Base-by-base conservation (phyloP, 805 yeast genomes). In the Metschnikowia arizonensis region DNA sequence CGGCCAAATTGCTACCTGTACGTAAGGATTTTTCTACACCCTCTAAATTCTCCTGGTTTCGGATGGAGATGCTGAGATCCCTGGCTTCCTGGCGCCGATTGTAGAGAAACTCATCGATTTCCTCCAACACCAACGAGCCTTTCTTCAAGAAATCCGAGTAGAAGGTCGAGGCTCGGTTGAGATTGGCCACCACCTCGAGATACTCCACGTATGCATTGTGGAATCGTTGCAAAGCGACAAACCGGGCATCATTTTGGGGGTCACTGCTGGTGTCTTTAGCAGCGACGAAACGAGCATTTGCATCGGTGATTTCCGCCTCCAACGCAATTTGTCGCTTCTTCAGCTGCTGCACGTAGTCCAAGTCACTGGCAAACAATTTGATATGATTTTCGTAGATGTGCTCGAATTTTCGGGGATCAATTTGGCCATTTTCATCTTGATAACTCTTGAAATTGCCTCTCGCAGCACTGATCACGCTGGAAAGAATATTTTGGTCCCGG, bases 141-240 rank as follows among this genome's bases (percentile, higher is more conserved):
- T 76, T 76, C 7, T 61, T 61, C 25, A 74, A 64, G 49, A 87
- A 77, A 43, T 82, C 84, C 31, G 72, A 72, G 65, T 90, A 90
- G 58, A 89, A 89, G 44, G 74, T 73, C 0, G 77, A 55, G 0
- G 96, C 97, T 54, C 84, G 85, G 25, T 74, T 74, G 23, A 88
- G 60, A 57, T 86, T 84, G 4, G 72, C 66, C 14, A 74, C 61
- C 2, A 87, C 71, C 54, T 84, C 87, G 24, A 72, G 61, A 55
- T 71, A 83, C 39, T 77, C 73, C 32, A 67, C 61, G 50, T 71
- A 77, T 1, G 75, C 77, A 4, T 68, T 61, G 44, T 79, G 84
- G 24, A 85, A 60, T 1, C 61, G 64, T 44, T 78, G 80, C 34
- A 85, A 60, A 0, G 77, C 75, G 18, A 66, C 64, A 42, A 75